Base-by-base conservation (phyloP, 148 eudicot genomes). In the Rhododendron williamsianum region DNA sequence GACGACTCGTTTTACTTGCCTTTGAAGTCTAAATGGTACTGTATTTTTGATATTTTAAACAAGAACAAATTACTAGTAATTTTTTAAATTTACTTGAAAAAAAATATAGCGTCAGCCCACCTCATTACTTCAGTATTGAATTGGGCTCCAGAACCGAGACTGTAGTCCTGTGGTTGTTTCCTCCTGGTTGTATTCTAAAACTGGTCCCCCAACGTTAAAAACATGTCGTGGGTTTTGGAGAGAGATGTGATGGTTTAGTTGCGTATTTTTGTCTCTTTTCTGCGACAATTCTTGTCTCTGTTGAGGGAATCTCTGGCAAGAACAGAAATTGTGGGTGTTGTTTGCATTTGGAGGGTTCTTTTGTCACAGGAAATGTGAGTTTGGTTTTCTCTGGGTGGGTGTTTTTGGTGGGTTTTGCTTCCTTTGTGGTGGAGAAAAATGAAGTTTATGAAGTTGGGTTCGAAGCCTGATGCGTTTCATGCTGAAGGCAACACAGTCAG, bases 381-480 rank as follows among this genome's bases (percentile, higher is more conserved):
- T 41, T 30, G 76, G 76, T 71, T 33, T 33, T 71, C 38, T 30
- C 38, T 30, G n/a, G 46, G 78, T 6, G 78, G 78, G 18, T 41
- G 48, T 6, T 18, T 15, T 6, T 4, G 36, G 33, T 54, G 1
- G 63, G 45, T 3, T 27, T 36, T 27, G 4, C 1, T 2, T 67
- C 25, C 9, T 60, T 60, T 63, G 85, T 54, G 60, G 60, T 54
- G 76, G 86, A 33, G 81, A 30, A 91, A 85, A 81, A 94, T 94
- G 98, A 94, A 94, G 96, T 91, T 91, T 82, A 94, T 94, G 98
- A 94, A 94, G 89, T 81, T 94, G 89, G 98, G 96, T n/a, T 94
- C 98, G 36, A 94, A 94, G 89, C 98, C 98, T 87, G 96, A 94
- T 90, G 83, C 94, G 51, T 93, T 94, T 87, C 94, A 91, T 71